A percentile compares a stretch with the other conserved stretches of the same genome.
Conservation (phyloP, 2,329 filamentous ascomycete species). For the Talaromyces sp. region DNA sequence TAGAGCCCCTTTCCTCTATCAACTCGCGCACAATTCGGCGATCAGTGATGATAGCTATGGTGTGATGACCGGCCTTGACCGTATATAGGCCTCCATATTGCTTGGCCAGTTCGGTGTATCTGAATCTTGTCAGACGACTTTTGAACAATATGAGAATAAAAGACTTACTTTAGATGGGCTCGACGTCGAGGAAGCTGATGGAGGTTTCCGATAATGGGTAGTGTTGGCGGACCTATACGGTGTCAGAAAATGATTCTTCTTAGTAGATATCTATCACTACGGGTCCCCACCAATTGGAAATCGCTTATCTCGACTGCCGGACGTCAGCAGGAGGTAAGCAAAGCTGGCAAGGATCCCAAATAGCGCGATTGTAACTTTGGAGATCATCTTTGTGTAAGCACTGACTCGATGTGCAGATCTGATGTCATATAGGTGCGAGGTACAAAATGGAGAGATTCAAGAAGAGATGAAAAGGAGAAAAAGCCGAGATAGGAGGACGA, state of each 20-base stretch:
- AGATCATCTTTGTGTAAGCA: neutral
- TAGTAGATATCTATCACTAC: too few relatives aligned
- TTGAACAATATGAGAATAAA: neutral
- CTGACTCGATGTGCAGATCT: neutral
- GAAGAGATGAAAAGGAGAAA: neutral
- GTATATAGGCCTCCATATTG: conserved; percentile 44
- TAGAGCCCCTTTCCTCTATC: conserved; percentile 45
- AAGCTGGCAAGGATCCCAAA: neutral
- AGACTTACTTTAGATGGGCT: conserved; percentile 2
- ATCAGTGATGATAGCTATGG: conserved; percentile 44
- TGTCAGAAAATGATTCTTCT: neutral
- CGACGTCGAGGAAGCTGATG: conserved; percentile 15
- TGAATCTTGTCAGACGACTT: conserved; percentile 19
- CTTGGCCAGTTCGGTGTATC: conserved; percentile 47
- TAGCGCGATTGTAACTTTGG: neutral
- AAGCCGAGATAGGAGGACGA: neutral
- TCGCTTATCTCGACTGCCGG: neutral
- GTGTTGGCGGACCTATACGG: conserved; percentile 11
- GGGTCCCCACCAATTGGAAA: neutral
- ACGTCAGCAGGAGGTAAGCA: neutral
- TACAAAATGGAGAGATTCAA: neutral
- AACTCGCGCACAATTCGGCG: conserved; percentile 42
- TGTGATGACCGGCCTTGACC: conserved; percentile 44
- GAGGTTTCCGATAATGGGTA: conserved; percentile 18
- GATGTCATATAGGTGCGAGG: neutral